Evolutionary conservation across 1,284 basidiomycete species (phyloP).

Genomic region (Sanghuangporus sanghuang): DNA sequence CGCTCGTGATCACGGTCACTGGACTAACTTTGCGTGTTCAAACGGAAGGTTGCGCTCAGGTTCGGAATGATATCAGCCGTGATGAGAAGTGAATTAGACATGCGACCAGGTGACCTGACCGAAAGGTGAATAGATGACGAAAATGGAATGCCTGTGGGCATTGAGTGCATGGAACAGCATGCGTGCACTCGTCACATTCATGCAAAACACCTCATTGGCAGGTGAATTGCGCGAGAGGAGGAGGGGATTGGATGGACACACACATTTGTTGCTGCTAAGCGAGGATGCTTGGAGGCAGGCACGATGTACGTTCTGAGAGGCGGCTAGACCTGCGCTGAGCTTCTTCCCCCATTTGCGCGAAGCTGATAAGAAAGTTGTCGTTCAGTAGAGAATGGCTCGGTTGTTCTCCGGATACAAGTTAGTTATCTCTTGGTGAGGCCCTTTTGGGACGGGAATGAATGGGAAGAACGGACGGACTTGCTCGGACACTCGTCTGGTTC

Average conservation of each 20-base stretch:
- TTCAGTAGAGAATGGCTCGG: background rate
- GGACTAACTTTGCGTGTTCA: background rate
- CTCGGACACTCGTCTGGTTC: background rate
- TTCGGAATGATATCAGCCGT: slow-evolving; percentile 4
- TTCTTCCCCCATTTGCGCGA: background rate
- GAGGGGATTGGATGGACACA: background rate
- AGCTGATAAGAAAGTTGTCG: background rate
- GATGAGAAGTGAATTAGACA: background rate
- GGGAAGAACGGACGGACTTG: background rate
- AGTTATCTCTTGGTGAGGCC: background rate
- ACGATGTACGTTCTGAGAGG: background rate
- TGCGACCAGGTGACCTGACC: background rate
- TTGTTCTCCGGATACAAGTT: background rate
- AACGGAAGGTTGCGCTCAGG: background rate
- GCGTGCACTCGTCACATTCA: background rate
- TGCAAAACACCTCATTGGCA: background rate
- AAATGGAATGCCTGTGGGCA: background rate
- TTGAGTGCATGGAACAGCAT: background rate
- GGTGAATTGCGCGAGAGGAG: background rate
- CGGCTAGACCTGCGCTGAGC: background rate
- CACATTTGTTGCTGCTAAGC: background rate
- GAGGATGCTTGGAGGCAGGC: background rate
- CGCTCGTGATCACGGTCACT: background rate
- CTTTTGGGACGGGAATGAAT: background rate
- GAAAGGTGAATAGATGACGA: background rate